A percentile compares a stretch with the other conserved stretches of the same genome.
Evolutionary conservation across 2,329 filamentous ascomycete species (phyloP).

Genomic region (Diaporthe humulicola): DNA sequence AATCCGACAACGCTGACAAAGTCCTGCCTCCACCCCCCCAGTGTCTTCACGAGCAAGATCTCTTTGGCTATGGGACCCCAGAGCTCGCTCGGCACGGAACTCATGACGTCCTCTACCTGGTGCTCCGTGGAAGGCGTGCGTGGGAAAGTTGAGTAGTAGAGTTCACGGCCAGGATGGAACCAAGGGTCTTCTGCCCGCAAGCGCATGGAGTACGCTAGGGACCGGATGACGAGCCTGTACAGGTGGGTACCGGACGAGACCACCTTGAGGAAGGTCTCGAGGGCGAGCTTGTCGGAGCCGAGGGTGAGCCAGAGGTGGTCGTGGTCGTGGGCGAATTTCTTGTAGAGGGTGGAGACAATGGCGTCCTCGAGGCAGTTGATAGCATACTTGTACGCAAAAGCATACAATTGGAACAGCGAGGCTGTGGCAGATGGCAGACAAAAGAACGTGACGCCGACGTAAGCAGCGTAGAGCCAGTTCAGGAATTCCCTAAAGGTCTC

Average conservation of each 20-base stretch:
- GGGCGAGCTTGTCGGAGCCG: neutral
- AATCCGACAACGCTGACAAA: neutral
- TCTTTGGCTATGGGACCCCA: neutral
- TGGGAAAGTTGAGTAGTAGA: neutral
- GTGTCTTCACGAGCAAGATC: neutral
- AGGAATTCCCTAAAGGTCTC: conserved; percentile 45
- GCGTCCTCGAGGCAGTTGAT: neutral
- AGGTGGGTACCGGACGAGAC: neutral
- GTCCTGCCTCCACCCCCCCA: neutral
- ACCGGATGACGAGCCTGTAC: neutral
- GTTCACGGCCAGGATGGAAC: too few species aligned
- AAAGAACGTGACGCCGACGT: neutral
- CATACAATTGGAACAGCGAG: neutral
- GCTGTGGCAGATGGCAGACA: neutral
- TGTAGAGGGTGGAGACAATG: neutral
- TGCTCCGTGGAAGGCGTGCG: neutral
- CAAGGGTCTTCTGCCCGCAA: too few species aligned
- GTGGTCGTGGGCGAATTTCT: neutral
- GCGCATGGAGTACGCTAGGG: neutral
- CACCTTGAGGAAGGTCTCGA: neutral
- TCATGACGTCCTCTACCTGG: neutral
- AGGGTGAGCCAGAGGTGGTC: neutral
- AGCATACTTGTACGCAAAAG: neutral
- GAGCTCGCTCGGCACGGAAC: neutral
- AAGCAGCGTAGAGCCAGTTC: conserved; percentile 47